Evolutionary conservation across 2,329 filamentous ascomycete genomes (phyloP), one percentile per base, ranked within the genome.

Genomic region (Penicillium decumbens): DNA sequence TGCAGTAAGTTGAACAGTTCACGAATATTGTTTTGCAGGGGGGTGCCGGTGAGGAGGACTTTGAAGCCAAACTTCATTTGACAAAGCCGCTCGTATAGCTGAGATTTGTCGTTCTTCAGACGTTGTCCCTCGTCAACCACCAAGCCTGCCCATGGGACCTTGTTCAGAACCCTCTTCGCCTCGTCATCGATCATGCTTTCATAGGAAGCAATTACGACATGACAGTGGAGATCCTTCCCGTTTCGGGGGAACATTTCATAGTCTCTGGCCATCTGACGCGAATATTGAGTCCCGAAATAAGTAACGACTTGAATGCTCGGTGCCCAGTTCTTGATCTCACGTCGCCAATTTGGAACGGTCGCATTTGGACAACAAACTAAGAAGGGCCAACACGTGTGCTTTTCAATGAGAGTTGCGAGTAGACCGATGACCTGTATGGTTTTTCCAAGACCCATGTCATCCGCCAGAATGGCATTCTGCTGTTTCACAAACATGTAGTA

Each of bases 381-480:
- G 65, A 96, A 97, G 0, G 93, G 93, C 80, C 88, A 97, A 69
- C 89, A 93, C 64, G 81, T 76, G 62, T 82, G 78, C 44, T 84
- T 79, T 53, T 86, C 78, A 23, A 86, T 78, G 32, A 97, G 72
- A 0, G 85, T 84, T 1, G 88, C 83, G 52, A 97, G 79, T 54
- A 95, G 81, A 2, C 85, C 82, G 52, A 97, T 87, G 45, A 96
- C 84, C 66, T 98, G 93, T 28, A 98, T 89, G 0, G 93, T 98
- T 74, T 98, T 98, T 28, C 93, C 93, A 1, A 98, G 80, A 35
- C 93, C 93, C 93, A 98, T 98, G 66, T 98, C 93, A 65, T 98
- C 93, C 0, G 93, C 93, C 6, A 97, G 80, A 50, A 97, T 92
- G 25, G 90, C 87, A 62, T 93, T 97, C 64, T 88, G 84, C 58